Percentiles rank a stretch among this genome's conserved stretches.
phyloP scores from a whole-genome alignment of 2,329 filamentous ascomycete genomes.

The Aspergillus hiratsukae region DNA sequence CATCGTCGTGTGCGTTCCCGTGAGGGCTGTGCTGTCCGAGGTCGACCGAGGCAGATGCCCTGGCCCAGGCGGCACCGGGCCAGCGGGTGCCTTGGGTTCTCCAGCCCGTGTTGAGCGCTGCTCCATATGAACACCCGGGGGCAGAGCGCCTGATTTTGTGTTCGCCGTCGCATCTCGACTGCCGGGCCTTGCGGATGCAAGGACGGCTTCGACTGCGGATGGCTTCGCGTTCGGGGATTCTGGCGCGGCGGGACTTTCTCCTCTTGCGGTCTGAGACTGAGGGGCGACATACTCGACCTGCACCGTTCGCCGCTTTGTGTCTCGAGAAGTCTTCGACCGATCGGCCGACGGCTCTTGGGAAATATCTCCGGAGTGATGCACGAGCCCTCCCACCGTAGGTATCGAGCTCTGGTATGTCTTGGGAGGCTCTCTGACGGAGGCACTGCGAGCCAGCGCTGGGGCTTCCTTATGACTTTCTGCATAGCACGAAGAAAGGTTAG shows the following conservation, averaged over 20 bases:
- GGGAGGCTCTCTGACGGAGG: conserved; percentile 82
- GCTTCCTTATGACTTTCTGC: conserved; percentile 52
- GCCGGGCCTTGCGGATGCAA: conserved; percentile 39
- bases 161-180: conserved; percentile 9
- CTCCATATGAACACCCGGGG: conserved; percentile 5
- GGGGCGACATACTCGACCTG: conserved; percentile 98
- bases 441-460: conserved; percentile 70
- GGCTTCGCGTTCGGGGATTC: conserved; percentile 10
- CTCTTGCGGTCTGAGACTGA: conserved; percentile 76
- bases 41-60: conserved; percentile 51
- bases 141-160: conserved; percentile 1
- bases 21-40: conserved; percentile 55
- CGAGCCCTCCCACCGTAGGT: conserved; percentile 55
- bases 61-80: conserved; percentile 37
- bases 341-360: conserved; percentile 61
- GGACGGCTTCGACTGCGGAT: conserved; percentile 30
- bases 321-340: conserved; percentile 64
- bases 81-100: conserved; percentile 16
- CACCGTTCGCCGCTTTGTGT: conserved; percentile 88
- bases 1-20: conserved; percentile 34
- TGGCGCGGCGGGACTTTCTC: conserved; percentile 38
- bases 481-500: conserved; percentile 2
- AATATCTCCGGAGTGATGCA: conserved; percentile 69
- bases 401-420: conserved; percentile 57
- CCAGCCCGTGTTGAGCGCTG: conserved; percentile 2